A percentile compares a stretch with the other conserved stretches of the same genome.
Conservation (phyloP, 768 basidiomycete species). For the Macrolepiota fuliginosa region DNA sequence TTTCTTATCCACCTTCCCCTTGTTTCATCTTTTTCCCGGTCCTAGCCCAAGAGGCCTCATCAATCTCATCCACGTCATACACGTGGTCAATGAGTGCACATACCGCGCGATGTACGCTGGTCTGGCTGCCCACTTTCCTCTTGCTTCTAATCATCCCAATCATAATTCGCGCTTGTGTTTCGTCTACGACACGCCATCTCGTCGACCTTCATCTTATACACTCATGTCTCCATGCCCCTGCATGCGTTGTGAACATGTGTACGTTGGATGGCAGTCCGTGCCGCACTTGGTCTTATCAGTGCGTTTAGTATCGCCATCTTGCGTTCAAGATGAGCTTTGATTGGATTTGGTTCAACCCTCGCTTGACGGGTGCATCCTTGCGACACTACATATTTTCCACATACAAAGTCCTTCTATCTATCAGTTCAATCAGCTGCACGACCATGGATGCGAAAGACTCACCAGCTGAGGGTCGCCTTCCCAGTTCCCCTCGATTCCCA, state of each 20-base stretch:
- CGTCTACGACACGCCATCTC: constrained; percentile 1
- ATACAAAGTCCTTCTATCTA: constrained; percentile 12
- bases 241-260: constrained; percentile 2
- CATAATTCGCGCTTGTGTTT: constrained; percentile 11
- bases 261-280: neutral
- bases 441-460: constrained; percentile 11
- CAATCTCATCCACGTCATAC: constrained; percentile 13
- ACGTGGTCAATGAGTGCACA: constrained; percentile 9
- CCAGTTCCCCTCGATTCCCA: constrained; percentile 14
- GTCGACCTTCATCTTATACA: constrained; percentile 7
- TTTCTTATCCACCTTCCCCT: constrained; percentile 28
- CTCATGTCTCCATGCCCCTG: neutral
- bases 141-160: constrained; percentile 11
- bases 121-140: neutral
- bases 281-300: constrained; percentile 8
- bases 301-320: constrained; percentile 1
- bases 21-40: constrained; percentile 17
- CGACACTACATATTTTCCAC: constrained; percentile 3
- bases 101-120: constrained; percentile 7
- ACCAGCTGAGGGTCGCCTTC: constrained; percentile 3
- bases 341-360: neutral
- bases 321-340: neutral
- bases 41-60: constrained; percentile 8
- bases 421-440: neutral
- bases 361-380: constrained; percentile 17